Percentiles rank a stretch among this genome's conserved stretches.
Conservation (phyloP, 2,329 filamentous ascomycete species). For the Pseudogymnoascus sp. region DNA sequence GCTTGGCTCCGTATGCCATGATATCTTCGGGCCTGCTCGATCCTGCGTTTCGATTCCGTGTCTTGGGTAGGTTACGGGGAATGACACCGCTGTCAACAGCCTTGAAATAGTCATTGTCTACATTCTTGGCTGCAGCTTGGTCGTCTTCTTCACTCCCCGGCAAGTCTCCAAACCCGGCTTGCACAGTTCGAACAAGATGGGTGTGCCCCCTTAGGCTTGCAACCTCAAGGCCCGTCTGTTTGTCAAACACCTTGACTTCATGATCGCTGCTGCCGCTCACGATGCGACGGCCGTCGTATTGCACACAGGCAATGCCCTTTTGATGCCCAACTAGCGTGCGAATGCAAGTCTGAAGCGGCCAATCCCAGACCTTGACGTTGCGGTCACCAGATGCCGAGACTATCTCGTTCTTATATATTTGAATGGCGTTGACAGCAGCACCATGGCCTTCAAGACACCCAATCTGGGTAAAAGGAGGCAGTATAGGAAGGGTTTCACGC, state of each 20-base stretch:
- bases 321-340: conserved; percentile 79
- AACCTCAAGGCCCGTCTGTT: conserved; percentile 77
- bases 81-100: conserved; percentile 48
- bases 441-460: conserved; percentile 76
- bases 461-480: conserved; percentile 67
- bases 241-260: conserved; percentile 92
- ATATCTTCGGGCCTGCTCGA: conserved; percentile 71
- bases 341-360: conserved; percentile 68
- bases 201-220: conserved; percentile 77
- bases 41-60: conserved; percentile 48
- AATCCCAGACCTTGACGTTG: conserved; percentile 90
- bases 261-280: conserved; percentile 96
- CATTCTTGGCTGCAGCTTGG: conserved; percentile 61
- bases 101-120: conserved; percentile 68
- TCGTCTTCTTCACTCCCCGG: conserved; percentile 74
- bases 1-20: conserved; percentile 72
- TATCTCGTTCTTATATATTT: conserved; percentile 77
- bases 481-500: conserved; percentile 45
- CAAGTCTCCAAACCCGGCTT: conserved; percentile 87
- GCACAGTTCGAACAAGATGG: conserved; percentile 85
- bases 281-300: conserved; percentile 89
- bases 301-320: conserved; percentile 96
- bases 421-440: conserved; percentile 93
- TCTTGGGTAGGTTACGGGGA: conserved; percentile 12
- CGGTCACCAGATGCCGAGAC: conserved; percentile 94